Evolutionary conservation across 1,139 yeast species (phyloP), one percentile per base, ranked within the genome.

Genomic region (Scheffersomyces stambukii): DNA sequence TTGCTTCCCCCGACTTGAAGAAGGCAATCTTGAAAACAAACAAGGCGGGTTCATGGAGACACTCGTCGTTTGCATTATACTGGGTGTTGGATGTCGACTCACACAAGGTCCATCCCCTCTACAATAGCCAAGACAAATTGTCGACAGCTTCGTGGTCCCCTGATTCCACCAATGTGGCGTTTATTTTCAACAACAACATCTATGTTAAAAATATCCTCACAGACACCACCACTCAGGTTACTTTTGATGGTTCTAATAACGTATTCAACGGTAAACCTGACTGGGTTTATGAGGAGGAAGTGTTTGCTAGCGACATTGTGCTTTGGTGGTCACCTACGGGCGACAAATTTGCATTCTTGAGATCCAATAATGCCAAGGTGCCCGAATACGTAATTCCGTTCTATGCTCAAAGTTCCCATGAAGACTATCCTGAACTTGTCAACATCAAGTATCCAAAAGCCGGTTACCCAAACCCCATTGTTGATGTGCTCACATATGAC

Each of bases 91-190:
- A 63, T 32, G 53, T 66, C 16, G 41, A 42, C 2, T 31, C 36
- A 3, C 48, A 50, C 16, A 19, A 41, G 5, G 45, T 65, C 5
- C 46, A 37, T 16, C 70, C 71, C 2, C 37, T 60, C 11, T 52
- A 30, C 20, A 34, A 40, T 25, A 30, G 38, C 3, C 22, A 38
- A 1, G 46, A 45, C 21, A 57, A 59, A 29, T 35, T 74, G 6
- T 66, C 71, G 14, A 75, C 78, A 36, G 89, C 84, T 0, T 60
- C 68, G 16, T 88, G 93, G 75, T 79, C 95, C 1, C 96, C 96
- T 1, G 57, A 64, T 3, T 85, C 86, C 13, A 68, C 67, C 21
- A 64, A 67, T 35, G 54, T 89, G 21, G 78, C 91, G 2, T 88
- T 73, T 50, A 85, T 86, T 2, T 64, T 60, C 37, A 64, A 76